Percentiles rank a stretch among this genome's conserved stretches.
Evolutionary conservation across 345 rosid genomes (phyloP).

Genomic region (Bruguiera parviflora): DNA sequence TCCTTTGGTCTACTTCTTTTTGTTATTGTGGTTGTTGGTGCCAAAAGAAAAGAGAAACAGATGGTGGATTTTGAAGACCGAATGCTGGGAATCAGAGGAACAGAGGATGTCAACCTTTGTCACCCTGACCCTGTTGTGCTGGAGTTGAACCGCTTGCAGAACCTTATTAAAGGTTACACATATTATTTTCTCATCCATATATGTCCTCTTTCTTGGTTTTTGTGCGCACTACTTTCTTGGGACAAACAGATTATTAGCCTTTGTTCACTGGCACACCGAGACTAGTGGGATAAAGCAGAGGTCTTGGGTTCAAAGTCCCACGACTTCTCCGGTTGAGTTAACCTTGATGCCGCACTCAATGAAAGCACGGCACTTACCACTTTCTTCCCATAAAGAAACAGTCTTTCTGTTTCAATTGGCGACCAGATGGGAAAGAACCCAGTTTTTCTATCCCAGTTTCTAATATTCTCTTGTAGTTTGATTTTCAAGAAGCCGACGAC

Average conservation of each 20-base stretch:
- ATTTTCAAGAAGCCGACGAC: not conserved
- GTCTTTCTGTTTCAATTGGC: too few species aligned
- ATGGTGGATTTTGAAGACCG: constrained; percentile 45
- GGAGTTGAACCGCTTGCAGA: constrained; percentile 62
- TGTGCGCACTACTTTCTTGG: not conserved
- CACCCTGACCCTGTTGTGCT: constrained; percentile 62
- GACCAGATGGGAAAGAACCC: too few species aligned
- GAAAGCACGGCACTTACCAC: too few species aligned
- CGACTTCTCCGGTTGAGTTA: too few species aligned
- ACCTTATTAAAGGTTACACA: constrained; percentile 59
- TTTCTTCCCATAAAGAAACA: too few species aligned
- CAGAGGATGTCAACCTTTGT: constrained; percentile 31
- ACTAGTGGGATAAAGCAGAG: too few species aligned
- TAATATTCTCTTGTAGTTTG: too few species aligned
- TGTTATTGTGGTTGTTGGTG: not conserved
- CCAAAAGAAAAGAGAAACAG: constrained; percentile 4
- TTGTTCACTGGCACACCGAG: too few species aligned
- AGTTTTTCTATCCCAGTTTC: not conserved
- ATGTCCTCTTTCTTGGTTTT: not conserved
- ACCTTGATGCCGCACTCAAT: too few species aligned
- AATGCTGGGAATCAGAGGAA: constrained; percentile 25
- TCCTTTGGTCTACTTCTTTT: constrained; percentile 8
- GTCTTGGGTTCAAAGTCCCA: too few species aligned
- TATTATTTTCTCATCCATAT: not conserved
- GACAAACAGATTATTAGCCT: too few species aligned